Base-by-base conservation (phyloP, 345 rosid species). In the Laguncularia racemosa region DNA sequence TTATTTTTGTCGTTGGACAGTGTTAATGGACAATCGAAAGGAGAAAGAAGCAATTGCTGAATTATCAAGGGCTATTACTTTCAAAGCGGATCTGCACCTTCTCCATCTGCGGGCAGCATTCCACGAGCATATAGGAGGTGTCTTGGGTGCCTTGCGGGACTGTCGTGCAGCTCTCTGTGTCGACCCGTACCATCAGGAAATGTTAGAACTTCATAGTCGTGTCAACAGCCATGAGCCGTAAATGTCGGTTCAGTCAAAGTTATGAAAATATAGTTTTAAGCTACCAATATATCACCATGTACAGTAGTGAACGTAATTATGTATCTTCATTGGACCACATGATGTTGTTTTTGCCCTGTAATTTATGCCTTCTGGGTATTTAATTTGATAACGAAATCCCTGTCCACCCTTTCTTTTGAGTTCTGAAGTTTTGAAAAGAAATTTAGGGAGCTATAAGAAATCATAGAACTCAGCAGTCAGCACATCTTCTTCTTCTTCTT, bases 121-220 rank as follows among this genome's bases (percentile, higher is more conserved):
- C 72, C 88, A 89, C 1, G 97, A 93, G 79, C 95, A 89, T 26
- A 67, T 73, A 0, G 88, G 95, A 2, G 91, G 89, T 59, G 96
- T 75, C 0, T 16, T 67, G 26, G 85, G 76, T 13, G 99, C 90
- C 0, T 74, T 83, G 12, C 64, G 95, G 26, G 99, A 93, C 66
- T 93, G 99, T 62, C 89, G 96, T 26, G 97, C 99, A 0, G 99
- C 99, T 48, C 95, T 93, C 21, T 89, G 92, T 7, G 85, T 93
- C 0, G 99, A 93, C 50, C 99, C 99, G 18, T 81, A 85, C 53
- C 95, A 93, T 71, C 97, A 76, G 71, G 99, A 93, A 67, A 87
- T 87, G 95, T 71, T 84, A 44, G 99, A 89, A 62, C 90, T 93
- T 53, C 97, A 78, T 71, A 85, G 81, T 72, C 95, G 97, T 50